Conservation (phyloP, 2,329 filamentous ascomycete species). For the Lecanicillium sp. region DNA sequence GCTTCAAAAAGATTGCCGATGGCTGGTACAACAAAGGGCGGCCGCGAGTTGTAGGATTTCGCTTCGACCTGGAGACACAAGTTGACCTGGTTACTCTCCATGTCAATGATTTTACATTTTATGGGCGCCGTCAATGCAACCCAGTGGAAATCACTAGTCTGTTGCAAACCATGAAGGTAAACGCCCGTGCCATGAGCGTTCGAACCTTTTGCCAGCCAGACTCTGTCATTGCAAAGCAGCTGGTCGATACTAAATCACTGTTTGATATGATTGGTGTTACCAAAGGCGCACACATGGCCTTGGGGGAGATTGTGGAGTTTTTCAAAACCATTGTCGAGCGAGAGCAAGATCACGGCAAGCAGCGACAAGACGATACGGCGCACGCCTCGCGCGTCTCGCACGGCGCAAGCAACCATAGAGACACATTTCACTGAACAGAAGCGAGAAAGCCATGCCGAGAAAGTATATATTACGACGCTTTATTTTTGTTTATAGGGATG, state of each 20-base stretch:
- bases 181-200: slow-evolving; percentile 44
- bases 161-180: slow-evolving; percentile 42
- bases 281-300: slow-evolving; percentile 33
- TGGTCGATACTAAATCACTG: slow-evolving; percentile 44
- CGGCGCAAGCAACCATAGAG: slow-evolving; percentile 3
- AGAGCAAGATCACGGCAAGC: slow-evolving; percentile 24
- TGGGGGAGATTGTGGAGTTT: slow-evolving; percentile 45
- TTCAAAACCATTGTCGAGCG: slow-evolving; percentile 46
- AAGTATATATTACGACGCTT: no score
- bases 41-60: slow-evolving; percentile 47
- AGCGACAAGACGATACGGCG: slow-evolving; percentile 12
- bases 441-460: no score
- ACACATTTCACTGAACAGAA: no score
- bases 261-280: slow-evolving; percentile 40
- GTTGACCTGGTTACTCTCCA: slow-evolving; percentile 46
- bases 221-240: slow-evolving; percentile 48
- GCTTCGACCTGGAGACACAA: slow-evolving; percentile 54
- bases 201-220: slow-evolving; percentile 53
- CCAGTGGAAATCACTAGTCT: slow-evolving; percentile 36
- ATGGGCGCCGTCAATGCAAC: slow-evolving; percentile 37
- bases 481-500: no score
- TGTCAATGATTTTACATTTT: slow-evolving; percentile 45
- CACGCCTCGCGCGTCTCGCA: no score
- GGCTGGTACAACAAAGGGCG: slow-evolving; percentile 45
- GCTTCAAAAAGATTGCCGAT: slow-evolving; percentile 44